Conservation (phyloP, 148 eudicot genomes). For the Diospyros kaki region DNA sequence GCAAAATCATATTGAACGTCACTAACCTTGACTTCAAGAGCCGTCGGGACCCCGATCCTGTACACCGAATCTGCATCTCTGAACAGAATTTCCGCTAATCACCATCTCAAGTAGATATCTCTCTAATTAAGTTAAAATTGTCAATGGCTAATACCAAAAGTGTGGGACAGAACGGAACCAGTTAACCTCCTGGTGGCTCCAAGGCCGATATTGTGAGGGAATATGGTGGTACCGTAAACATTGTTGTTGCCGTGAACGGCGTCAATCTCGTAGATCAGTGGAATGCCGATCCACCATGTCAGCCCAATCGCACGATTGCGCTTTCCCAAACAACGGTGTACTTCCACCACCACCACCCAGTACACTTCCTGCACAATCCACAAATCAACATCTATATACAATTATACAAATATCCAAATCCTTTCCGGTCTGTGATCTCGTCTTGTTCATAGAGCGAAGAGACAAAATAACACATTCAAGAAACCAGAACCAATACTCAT, state of each 20-base stretch:
- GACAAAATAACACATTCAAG: no score
- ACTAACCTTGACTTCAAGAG: constrained; percentile 84
- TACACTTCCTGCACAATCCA: constrained; percentile 58
- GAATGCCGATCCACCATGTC: constrained; percentile 96
- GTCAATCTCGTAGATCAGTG: constrained; percentile 72
- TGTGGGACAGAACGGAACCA: background rate
- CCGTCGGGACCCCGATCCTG: constrained; percentile 79
- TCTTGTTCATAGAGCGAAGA: no score
- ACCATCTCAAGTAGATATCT: background rate
- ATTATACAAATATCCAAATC: background rate
- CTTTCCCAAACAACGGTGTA: constrained; percentile 50
- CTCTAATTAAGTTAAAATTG: background rate
- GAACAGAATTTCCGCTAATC: constrained; percentile 17
- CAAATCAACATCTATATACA: no score
- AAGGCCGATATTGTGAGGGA: constrained; percentile 90
- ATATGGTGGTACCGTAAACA: constrained; percentile 81
- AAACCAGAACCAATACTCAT: no score
- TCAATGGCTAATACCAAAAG: background rate
- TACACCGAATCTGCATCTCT: constrained; percentile 82
- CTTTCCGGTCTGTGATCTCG: no score
- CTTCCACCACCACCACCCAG: constrained; percentile 76
- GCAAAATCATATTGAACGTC: constrained; percentile 76
- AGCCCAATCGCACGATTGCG: constrained; percentile 72
- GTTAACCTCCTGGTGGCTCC: constrained; percentile 99
- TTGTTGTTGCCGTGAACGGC: constrained; percentile 93